Evolutionary conservation across 306 rosid genomes (phyloP).

Genomic region (Castanea mollissima): DNA sequence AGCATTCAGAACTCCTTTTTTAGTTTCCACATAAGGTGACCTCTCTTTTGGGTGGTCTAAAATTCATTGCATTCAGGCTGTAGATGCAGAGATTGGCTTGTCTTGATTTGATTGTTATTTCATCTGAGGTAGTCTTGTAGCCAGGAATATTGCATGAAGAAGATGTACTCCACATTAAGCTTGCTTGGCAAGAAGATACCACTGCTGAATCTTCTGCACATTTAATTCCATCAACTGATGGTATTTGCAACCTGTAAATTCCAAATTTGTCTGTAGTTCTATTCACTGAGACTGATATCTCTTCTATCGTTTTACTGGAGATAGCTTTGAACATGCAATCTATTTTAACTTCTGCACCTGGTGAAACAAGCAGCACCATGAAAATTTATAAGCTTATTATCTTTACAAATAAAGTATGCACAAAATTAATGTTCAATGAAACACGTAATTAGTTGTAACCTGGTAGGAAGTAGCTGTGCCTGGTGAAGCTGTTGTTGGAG

Average conservation of each 20-base stretch:
- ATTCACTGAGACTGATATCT: slow-evolving; percentile 78
- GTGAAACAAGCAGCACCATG: background rate
- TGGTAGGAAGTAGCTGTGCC: slow-evolving; percentile 78
- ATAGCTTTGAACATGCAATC: slow-evolving; percentile 77
- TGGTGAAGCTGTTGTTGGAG: slow-evolving; percentile 86
- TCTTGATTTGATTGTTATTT: slow-evolving; percentile 70
- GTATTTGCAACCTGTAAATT: slow-evolving; percentile 77
- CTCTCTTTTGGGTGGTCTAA: slow-evolving; percentile 73
- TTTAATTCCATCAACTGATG: slow-evolving; percentile 86
- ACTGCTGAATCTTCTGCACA: slow-evolving; percentile 83
- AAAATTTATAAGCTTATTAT: background rate
- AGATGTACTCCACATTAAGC: slow-evolving; percentile 59
- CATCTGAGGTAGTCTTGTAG: slow-evolving; percentile 69
- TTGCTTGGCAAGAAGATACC: slow-evolving; percentile 73
- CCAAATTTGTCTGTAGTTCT: slow-evolving; percentile 83
- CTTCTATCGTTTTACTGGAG: slow-evolving; percentile 61
- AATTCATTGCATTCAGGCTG: slow-evolving; percentile 72
- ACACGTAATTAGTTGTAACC: slow-evolving; percentile 34
- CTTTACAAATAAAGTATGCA: background rate
- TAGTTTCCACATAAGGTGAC: slow-evolving; percentile 54
- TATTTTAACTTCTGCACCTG: slow-evolving; percentile 84
- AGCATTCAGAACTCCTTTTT: background rate
- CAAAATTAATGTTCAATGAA: background rate
- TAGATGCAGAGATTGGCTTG: slow-evolving; percentile 79
- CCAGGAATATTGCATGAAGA: slow-evolving; percentile 91